Percentiles rank a stretch among this genome's conserved stretches.
phyloP scores from a whole-genome alignment of 2,329 filamentous ascomycete genomes.

The Phoma sp. region DNA sequence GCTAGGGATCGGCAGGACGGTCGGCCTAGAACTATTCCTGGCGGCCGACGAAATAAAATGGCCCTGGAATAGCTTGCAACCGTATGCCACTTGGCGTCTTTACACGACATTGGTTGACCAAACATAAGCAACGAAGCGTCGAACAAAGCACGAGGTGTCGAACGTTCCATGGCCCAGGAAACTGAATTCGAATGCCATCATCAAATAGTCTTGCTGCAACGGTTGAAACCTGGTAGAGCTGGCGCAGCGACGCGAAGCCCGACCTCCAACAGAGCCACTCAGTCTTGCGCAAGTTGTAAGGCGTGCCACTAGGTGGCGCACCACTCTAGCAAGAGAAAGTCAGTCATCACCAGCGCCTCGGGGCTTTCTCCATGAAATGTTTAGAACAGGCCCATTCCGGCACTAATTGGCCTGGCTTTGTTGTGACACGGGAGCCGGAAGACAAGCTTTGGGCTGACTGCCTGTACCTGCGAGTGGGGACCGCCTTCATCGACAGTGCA shows the following conservation, averaged over 20 bases:
- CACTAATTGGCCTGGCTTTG: constrained; percentile 15
- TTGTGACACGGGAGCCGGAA: background rate
- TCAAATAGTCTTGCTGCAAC: constrained; percentile 1
- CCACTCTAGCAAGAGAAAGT: constrained; percentile 8
- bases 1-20: constrained; percentile 7
- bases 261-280: constrained; percentile 14
- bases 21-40: constrained; percentile 13
- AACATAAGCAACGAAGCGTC: background rate
- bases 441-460: constrained; percentile 37
- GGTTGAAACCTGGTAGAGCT: constrained; percentile 14
- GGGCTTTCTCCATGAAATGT: constrained; percentile 12
- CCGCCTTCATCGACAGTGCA: constrained; percentile 31
- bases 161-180: background rate
- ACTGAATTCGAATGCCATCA: background rate
- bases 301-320: constrained; percentile 22
- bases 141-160: background rate
- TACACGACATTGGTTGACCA: background rate
- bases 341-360: constrained; percentile 1
- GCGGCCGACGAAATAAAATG: constrained; percentile 5
- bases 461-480: constrained; percentile 21
- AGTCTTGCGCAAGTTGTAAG: constrained; percentile 23
- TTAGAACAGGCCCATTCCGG: background rate
- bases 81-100: constrained; percentile 1
- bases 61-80: background rate
- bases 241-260: constrained; percentile 26